Conservation (phyloP, 2,329 filamentous ascomycete species). For the Fusarium sp. region DNA sequence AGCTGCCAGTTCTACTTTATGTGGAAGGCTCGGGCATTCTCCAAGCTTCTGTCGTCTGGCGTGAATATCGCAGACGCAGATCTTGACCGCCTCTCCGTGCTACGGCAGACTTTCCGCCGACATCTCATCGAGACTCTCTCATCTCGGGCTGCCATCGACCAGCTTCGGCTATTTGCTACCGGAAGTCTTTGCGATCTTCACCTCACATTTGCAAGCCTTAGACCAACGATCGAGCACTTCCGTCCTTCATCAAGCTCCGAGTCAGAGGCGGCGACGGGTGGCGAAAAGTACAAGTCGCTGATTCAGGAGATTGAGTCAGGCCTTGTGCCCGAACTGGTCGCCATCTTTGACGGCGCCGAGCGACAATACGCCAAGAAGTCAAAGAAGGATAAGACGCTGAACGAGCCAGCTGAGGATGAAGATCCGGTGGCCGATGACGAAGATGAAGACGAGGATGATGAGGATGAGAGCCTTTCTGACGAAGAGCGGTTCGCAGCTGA, state of each 20-base stretch:
- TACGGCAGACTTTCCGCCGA: conserved; percentile 68
- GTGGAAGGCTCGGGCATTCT: conserved; percentile 82
- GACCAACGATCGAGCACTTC: conserved; percentile 62
- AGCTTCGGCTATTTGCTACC: conserved; percentile 80
- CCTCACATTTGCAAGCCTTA: conserved; percentile 80
- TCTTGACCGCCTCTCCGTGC: conserved; percentile 69
- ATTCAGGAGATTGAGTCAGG: conserved; percentile 76
- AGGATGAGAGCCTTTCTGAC: conserved; percentile 65
- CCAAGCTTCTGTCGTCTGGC: conserved; percentile 66
- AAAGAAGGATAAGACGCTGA: conserved; percentile 67
- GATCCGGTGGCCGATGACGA: conserved; percentile 75
- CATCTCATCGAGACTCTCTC: conserved; percentile 77
- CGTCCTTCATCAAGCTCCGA: conserved; percentile 43
- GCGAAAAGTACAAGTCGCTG: conserved; percentile 56
- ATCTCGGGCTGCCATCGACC: conserved; percentile 77
- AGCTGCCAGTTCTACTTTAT: conserved; percentile 90
- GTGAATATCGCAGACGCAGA: conserved; percentile 67
- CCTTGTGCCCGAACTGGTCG: conserved; percentile 75
- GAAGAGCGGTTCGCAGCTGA: conserved; percentile 72
- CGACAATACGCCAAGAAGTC: conserved; percentile 79
- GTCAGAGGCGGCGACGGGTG: conserved; percentile 33
- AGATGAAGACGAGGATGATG: conserved; percentile 67
- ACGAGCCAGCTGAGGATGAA: conserved; percentile 77
- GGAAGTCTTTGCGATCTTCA: conserved; percentile 85
- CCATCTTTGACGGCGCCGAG: conserved; percentile 83